Conservation (phyloP, 345 rosid species). For the Durio zibethinus region DNA sequence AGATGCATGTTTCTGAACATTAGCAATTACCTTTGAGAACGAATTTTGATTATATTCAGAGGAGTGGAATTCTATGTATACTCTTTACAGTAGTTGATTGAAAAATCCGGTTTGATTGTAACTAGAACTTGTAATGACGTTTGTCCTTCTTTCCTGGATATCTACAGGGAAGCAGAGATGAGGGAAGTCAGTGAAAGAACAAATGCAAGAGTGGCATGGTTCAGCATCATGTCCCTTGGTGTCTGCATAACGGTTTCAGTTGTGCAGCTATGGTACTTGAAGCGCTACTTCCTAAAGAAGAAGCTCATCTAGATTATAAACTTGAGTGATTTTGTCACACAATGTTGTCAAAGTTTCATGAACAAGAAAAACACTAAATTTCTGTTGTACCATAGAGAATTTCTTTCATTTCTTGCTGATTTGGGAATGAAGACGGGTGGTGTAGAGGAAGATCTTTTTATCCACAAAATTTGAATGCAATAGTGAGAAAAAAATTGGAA, state of each 20-base stretch:
- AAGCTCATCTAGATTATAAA: slow-evolving; percentile 52
- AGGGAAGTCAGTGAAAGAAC: slow-evolving; percentile 68
- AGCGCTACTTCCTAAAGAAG: slow-evolving; percentile 62
- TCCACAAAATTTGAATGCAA: not conserved
- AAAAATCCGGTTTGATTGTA: not conserved
- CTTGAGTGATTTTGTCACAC: not conserved
- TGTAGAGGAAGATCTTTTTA: not conserved
- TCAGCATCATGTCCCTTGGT: slow-evolving; percentile 71
- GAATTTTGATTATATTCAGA: not conserved
- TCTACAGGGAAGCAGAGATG: slow-evolving; percentile 69
- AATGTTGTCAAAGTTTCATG: not conserved
- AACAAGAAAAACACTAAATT: not conserved
- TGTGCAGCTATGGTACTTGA: slow-evolving; percentile 61
- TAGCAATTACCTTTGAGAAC: not conserved
- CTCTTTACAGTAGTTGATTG: not conserved
- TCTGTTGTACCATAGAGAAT: not conserved
- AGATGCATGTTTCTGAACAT: not conserved
- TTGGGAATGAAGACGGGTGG: not conserved
- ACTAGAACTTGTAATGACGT: not conserved
- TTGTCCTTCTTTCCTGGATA: not conserved
- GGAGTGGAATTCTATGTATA: not conserved
- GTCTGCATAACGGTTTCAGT: slow-evolving; percentile 53
- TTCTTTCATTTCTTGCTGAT: not conserved
- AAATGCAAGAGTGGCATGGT: slow-evolving; percentile 74
- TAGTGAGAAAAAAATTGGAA: not conserved